Evolutionary conservation across 331 rosid genomes (phyloP).

Genomic region (Pyrus hybrid): DNA sequence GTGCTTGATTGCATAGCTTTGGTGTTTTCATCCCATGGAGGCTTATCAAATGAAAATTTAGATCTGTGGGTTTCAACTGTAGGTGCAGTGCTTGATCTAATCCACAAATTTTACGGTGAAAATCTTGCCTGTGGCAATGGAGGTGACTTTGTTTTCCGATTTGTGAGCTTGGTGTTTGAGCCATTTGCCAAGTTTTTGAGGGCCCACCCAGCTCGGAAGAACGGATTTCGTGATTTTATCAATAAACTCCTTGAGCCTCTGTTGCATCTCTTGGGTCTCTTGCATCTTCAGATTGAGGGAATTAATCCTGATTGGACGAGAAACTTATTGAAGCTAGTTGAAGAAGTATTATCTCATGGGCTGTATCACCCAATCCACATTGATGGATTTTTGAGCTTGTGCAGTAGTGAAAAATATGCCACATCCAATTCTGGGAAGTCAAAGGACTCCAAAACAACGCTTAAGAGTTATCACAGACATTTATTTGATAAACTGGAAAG

Average conservation of each 20-base stretch:
- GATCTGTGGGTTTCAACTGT: slow-evolving; percentile 63
- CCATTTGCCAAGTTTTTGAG: slow-evolving; percentile 75
- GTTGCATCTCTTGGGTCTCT: slow-evolving; percentile 50
- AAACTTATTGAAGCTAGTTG: slow-evolving; percentile 42
- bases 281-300: slow-evolving; percentile 37
- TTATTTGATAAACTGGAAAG: slow-evolving; percentile 53
- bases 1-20: slow-evolving; percentile 60
- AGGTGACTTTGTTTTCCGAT: slow-evolving; percentile 38
- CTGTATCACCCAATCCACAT: slow-evolving; percentile 68
- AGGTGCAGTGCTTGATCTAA: slow-evolving; percentile 46
- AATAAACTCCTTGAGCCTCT: slow-evolving; percentile 76
- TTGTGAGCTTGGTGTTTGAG: slow-evolving; percentile 56
- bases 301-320: slow-evolving; percentile 30
- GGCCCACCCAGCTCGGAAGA: slow-evolving; percentile 54
- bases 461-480: slow-evolving; percentile 80
- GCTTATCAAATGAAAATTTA: slow-evolving; percentile 64
- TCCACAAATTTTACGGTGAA: slow-evolving; percentile 29
- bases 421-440: slow-evolving; percentile 32
- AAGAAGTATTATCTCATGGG: slow-evolving; percentile 69
- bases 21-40: slow-evolving; percentile 70
- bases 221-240: slow-evolving; percentile 62
- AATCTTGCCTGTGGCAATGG: slow-evolving; percentile 32
- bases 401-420: slow-evolving; percentile 41
- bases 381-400: slow-evolving; percentile 67
- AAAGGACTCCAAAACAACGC: slow-evolving; percentile 32